Evolutionary conservation across 306 rosid genomes (phyloP).

Genomic region (Begonia peltatifolia): DNA sequence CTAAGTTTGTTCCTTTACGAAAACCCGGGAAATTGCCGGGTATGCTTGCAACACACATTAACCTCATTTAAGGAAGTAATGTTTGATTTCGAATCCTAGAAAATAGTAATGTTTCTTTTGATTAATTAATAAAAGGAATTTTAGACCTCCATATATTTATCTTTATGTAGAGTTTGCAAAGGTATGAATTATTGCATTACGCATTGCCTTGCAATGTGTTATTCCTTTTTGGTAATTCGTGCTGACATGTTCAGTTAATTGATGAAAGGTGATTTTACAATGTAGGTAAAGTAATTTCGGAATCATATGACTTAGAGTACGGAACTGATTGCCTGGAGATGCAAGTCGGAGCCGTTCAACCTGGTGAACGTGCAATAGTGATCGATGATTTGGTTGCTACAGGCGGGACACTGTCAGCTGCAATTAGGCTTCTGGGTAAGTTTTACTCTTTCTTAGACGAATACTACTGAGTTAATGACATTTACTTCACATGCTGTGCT

Average conservation of each 20-base stretch:
- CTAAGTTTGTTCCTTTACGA: slow-evolving; percentile 90
- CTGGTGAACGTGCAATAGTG: slow-evolving; percentile 69
- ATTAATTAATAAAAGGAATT: too few relatives aligned
- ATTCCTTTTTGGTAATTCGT: too few relatives aligned
- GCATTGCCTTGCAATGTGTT: too few relatives aligned
- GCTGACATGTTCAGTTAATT: too few relatives aligned
- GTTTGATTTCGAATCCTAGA: too few relatives aligned
- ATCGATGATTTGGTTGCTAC: slow-evolving; percentile 93
- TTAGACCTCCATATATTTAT: too few relatives aligned
- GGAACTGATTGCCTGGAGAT: slow-evolving; percentile 83
- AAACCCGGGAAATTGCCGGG: slow-evolving; percentile 94
- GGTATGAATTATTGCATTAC: too few relatives aligned
- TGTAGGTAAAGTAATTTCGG: slow-evolving; percentile 70
- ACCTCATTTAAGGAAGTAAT: too few relatives aligned
- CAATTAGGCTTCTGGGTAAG: slow-evolving; percentile 74
- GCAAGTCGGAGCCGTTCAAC: slow-evolving; percentile 77
- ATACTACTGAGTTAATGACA: neutral
- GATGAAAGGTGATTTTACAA: too few relatives aligned
- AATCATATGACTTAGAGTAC: slow-evolving; percentile 73
- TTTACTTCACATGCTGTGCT: slow-evolving; percentile 5
- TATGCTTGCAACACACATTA: slow-evolving; percentile 9
- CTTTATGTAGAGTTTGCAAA: too few relatives aligned
- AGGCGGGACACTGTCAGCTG: slow-evolving; percentile 91
- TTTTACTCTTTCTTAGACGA: neutral
- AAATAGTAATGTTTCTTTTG: too few relatives aligned